These are phyloP conservation scores for Noccaea bulbosa DNA, from an alignment of 345 rosid species.

Conservation along the genomic window DNA sequence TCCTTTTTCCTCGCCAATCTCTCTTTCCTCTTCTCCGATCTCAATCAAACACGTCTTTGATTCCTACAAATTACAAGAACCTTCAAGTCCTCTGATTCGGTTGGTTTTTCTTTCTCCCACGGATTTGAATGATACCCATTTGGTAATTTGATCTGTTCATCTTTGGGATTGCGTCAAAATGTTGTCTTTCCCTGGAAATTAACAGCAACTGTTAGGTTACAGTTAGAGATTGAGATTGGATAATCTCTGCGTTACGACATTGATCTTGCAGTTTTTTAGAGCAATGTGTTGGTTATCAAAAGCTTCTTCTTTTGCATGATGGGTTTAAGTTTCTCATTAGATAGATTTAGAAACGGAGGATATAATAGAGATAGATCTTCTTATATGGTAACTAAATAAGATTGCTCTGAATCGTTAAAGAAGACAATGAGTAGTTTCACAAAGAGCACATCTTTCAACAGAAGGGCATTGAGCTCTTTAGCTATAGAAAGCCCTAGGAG, in stretches of 20 bases:
- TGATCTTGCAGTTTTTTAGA: constrained; percentile 17
- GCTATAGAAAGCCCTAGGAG: constrained; percentile 43
- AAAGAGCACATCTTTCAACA: constrained; percentile 53
- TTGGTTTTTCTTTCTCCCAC: not conserved
- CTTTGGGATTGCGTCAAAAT: constrained; percentile 28
- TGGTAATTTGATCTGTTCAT: constrained; percentile 25
- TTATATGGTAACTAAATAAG: constrained; percentile 9
- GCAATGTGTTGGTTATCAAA: not conserved
- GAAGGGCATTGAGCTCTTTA: constrained; percentile 51
- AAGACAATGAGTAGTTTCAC: constrained; percentile 53
- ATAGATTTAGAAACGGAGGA: constrained; percentile 19
- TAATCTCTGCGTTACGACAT: constrained; percentile 31
- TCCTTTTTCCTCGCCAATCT: constrained; percentile 43
- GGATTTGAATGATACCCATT: constrained; percentile 33
- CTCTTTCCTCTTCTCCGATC: constrained; percentile 38
- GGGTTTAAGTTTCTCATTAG: constrained; percentile 9
- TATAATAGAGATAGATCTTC: constrained; percentile 7
- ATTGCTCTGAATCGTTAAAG: not conserved
- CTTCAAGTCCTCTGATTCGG: constrained; percentile 31
- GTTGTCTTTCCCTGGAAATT: constrained; percentile 17
- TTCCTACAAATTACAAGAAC: constrained; percentile 2
- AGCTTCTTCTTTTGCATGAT: constrained; percentile 34
- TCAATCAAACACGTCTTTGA: constrained; percentile 26
- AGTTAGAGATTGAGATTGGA: constrained; percentile 36
- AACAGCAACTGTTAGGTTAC: constrained; percentile 14